Evolutionary conservation across 345 rosid genomes (phyloP).

Genomic region (Arabidopsis suecica): DNA sequence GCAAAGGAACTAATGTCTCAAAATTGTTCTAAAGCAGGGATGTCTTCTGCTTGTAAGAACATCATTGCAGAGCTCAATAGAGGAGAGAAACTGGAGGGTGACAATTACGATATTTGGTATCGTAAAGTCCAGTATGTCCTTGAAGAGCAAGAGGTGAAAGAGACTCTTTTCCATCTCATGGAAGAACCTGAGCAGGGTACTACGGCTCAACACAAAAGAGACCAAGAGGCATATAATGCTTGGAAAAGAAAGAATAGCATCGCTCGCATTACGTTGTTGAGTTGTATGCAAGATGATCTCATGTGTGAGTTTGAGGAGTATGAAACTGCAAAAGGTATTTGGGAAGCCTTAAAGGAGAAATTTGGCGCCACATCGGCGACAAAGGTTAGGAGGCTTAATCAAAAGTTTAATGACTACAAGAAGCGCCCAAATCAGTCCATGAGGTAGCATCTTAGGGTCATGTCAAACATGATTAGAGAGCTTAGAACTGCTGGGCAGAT

Average conservation of each 20-base stretch:
- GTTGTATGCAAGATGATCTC: conserved; percentile 23
- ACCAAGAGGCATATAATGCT: too few species aligned
- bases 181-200: too few species aligned
- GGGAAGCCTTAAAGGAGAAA: conserved; percentile 15
- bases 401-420: conserved; percentile 8
- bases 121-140: conserved; percentile 14
- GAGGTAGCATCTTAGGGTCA: too few species aligned
- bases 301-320: conserved; percentile 21
- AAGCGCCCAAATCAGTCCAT: not conserved
- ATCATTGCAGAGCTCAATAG: conserved; percentile 4
- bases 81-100: conserved; percentile 11
- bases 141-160: not conserved
- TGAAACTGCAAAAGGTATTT: not conserved
- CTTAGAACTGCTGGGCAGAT: too few species aligned
- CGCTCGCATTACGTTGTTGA: conserved; percentile 5
- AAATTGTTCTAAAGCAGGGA: not conserved
- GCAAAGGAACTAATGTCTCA: not conserved
- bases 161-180: too few species aligned
- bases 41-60: conserved; percentile 1
- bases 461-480: too few species aligned
- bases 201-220: too few species aligned
- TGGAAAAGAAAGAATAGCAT: conserved; percentile 11
- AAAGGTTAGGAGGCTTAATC: conserved; percentile 14
- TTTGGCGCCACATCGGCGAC: not conserved
- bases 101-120: conserved; percentile 27